Evolutionary conservation across 2,329 filamentous ascomycete species (phyloP).

Genomic region (Talaromyces sp.): DNA sequence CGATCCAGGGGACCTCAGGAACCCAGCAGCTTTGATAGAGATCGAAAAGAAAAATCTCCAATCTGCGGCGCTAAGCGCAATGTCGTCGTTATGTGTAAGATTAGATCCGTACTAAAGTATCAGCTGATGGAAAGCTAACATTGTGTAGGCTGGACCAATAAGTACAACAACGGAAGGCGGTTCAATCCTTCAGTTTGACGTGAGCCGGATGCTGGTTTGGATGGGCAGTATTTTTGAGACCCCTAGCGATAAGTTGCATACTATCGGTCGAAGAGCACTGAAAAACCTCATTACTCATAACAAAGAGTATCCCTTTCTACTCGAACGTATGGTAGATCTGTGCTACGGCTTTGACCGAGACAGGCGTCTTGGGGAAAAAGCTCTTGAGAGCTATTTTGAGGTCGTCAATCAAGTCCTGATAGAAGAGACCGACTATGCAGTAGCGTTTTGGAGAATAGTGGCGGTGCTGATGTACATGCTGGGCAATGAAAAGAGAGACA

Average conservation of each 20-base stretch:
- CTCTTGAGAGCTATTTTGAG: conserved; percentile 90
- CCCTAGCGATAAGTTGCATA: conserved; percentile 84
- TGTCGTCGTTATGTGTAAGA: conserved; percentile 86
- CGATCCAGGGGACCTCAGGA: conserved; percentile 68
- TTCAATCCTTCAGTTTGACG: conserved; percentile 83
- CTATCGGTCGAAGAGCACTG: conserved; percentile 81
- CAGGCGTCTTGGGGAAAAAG: conserved; percentile 49
- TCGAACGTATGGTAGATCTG: conserved; percentile 85
- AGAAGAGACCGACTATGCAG: conserved; percentile 74
- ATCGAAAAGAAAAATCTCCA: conserved; percentile 93
- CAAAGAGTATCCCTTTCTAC: conserved; percentile 74
- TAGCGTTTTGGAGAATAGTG: conserved; percentile 86
- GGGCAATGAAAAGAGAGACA: conserved; percentile 84
- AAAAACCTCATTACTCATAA: conserved; percentile 90
- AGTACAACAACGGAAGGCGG: conserved; percentile 85
- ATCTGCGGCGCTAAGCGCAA: conserved; percentile 86
- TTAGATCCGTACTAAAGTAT: not conserved
- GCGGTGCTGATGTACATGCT: conserved; percentile 86
- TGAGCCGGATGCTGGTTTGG: conserved; percentile 90
- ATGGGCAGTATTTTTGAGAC: conserved; percentile 92
- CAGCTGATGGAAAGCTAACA: not conserved
- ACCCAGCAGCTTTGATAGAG: conserved; percentile 83
- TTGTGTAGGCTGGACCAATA: conserved; percentile 59
- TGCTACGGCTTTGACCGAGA: conserved; percentile 74
- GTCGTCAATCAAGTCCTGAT: conserved; percentile 85